Evolutionary conservation across 2,329 filamentous ascomycete genomes (phyloP).

Genomic region (Curvularia hawaiiensis): DNA sequence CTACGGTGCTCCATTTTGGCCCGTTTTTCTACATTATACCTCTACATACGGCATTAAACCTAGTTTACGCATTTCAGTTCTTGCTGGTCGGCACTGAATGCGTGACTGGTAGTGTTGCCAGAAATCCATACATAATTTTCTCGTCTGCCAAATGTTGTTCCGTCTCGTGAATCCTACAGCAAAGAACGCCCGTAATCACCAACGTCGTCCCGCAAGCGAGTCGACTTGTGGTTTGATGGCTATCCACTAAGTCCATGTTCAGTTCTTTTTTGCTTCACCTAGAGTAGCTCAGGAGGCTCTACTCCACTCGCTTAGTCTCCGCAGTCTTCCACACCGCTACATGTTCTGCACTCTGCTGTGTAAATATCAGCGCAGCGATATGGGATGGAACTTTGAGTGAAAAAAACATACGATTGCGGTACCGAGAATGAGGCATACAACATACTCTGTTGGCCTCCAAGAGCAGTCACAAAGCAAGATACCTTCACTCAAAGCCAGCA

Average conservation of each 20-base stretch:
- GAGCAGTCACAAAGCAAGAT: neutral
- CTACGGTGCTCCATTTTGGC: neutral
- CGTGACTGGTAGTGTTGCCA: neutral
- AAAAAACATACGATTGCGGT: too few relatives aligned
- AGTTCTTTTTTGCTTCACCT: neutral
- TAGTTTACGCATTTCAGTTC: neutral
- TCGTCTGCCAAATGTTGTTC: neutral
- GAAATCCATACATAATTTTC: neutral
- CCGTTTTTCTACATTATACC: neutral
- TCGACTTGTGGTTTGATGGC: neutral
- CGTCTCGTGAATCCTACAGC: neutral
- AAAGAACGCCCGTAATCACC: neutral
- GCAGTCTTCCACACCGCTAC: too few relatives aligned
- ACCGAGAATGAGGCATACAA: too few relatives aligned
- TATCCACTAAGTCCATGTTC: neutral
- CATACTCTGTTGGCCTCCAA: too few relatives aligned
- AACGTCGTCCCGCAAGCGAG: neutral
- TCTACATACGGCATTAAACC: neutral
- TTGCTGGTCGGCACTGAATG: neutral
- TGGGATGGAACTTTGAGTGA: too few relatives aligned
- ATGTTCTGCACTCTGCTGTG: too few relatives aligned
- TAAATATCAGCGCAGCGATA: too few relatives aligned
- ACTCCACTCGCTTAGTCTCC: too few relatives aligned
- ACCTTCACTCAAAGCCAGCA: neutral
- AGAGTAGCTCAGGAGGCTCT: too few relatives aligned